Evolutionary conservation across 2,329 filamentous ascomycete genomes (phyloP).

Genomic region (Juglanconis juglandina): DNA sequence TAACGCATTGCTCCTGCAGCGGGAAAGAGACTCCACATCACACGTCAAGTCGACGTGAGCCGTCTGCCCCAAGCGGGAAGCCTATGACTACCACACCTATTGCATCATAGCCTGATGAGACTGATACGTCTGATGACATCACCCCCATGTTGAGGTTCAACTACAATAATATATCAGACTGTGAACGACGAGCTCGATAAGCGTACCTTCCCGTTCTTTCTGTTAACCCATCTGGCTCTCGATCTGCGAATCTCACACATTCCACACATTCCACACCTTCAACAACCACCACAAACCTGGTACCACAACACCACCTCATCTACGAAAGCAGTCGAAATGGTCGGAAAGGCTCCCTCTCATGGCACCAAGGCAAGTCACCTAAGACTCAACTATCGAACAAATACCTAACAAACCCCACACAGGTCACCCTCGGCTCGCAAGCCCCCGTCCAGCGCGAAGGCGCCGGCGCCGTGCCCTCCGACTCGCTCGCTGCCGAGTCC

Average conservation of each 20-base stretch:
- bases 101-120: not conserved
- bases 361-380: slow-evolving; percentile 14
- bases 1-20: not conserved
- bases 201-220: not conserved
- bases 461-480: slow-evolving; percentile 60
- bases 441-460: slow-evolving; percentile 54
- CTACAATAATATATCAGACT: not conserved
- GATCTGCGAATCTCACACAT: not conserved
- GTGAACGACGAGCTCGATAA: not conserved
- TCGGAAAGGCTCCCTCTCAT: slow-evolving; percentile 10
- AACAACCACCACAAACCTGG: not conserved
- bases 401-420: slow-evolving; percentile 13
- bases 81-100: not conserved
- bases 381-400: not conserved
- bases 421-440: slow-evolving; percentile 46
- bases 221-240: not conserved
- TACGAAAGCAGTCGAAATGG: slow-evolving; percentile 1
- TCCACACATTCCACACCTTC: not conserved
- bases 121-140: not conserved
- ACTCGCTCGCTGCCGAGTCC: slow-evolving; percentile 76
- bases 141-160: not conserved
- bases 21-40: not conserved
- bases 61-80: not conserved
- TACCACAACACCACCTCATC: not conserved
- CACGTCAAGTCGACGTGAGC: not conserved